Evolutionary conservation across 2,329 filamentous ascomycete species (phyloP), one percentile per base, ranked within the genome.

Genomic region (Xylaria sp.): DNA sequence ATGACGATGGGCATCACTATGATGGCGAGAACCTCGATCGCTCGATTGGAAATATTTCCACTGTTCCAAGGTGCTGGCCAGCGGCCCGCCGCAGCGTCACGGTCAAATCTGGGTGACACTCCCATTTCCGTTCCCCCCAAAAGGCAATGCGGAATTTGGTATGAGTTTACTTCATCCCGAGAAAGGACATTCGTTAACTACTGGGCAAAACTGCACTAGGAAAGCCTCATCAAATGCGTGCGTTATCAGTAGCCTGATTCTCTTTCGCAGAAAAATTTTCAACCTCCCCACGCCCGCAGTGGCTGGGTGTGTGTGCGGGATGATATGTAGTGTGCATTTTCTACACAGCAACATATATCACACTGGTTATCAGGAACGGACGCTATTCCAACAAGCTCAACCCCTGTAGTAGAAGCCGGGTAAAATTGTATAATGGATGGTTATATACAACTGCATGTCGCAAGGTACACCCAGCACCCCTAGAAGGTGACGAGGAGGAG

Each of bases 21-120:
- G 70, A 69, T 62, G 58, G 72, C 70, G 61, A 71, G 63, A 63
- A 63, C 62, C 34, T 71, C 68, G 69, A 74, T 74, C 73, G 74
- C 69, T 72, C 71, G 66, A 69, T 76, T 74, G 71, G 71, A 75
- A 73, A 63, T 39, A 69, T 68, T 71, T 72, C 48, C 34, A 54
- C 56, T 56, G 66, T 44, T 52, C 59, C 66, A 50, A 66, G 37
- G 63, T 68, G 62, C 58, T 73, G 60, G 66, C 65, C 66, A 66
- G 54, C 63, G 73, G 66, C 73, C 74, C 71, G 72, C 66, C 65
- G 32, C 74, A 72, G 69, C 68, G 73, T 72, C 57, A 64, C 67
- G 70, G 32, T 41, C 57, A 60, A 23, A 56, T 46, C 70, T 60
- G 50, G 34, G 57, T 10, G 9, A 65, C 41, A 13, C 41, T 57